Conservation (phyloP, 2,329 filamentous ascomycete genomes). For the Hypoxylon sp. region DNA sequence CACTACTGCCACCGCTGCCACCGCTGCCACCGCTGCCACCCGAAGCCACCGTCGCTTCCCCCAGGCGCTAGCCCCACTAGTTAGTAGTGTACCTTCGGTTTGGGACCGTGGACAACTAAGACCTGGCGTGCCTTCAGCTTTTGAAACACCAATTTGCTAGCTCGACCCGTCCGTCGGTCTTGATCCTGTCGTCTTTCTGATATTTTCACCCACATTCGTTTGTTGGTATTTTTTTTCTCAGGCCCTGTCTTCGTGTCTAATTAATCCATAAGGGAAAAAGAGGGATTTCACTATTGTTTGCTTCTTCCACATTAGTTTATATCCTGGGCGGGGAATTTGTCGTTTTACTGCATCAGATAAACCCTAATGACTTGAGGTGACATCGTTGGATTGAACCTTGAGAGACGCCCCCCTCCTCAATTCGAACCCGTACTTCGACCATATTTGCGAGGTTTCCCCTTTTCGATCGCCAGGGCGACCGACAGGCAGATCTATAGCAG, state of each 20-base stretch:
- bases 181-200: conserved; percentile 24
- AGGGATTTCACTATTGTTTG: conserved; percentile 15
- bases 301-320: conserved; percentile 20
- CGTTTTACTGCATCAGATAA: conserved; percentile 32
- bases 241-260: conserved; percentile 18
- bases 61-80: conserved; percentile 30
- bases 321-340: conserved; percentile 26
- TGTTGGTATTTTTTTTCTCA: conserved; percentile 28
- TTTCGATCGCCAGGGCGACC: conserved; percentile 38
- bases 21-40: conserved; percentile 18
- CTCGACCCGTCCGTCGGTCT: conserved; percentile 31
- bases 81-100: conserved; percentile 32
- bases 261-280: conserved; percentile 8
- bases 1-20: conserved; percentile 16
- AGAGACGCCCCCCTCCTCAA: conserved; percentile 21
- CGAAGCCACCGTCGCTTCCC: conserved; percentile 9
- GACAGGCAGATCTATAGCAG: conserved; percentile 37
- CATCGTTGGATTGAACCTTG: conserved; percentile 44
- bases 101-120: conserved; percentile 24
- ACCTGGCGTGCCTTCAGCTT: conserved; percentile 39
- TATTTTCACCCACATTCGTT: conserved; percentile 37
- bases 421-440: conserved; percentile 4
- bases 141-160: conserved; percentile 46
- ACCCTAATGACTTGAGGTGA: conserved; percentile 45
- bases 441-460: conserved; percentile 20